Percentiles rank a stretch among this genome's conserved stretches.
phyloP scores from a whole-genome alignment of 164 flowering plant species.

The Macadamia integrifolia region DNA sequence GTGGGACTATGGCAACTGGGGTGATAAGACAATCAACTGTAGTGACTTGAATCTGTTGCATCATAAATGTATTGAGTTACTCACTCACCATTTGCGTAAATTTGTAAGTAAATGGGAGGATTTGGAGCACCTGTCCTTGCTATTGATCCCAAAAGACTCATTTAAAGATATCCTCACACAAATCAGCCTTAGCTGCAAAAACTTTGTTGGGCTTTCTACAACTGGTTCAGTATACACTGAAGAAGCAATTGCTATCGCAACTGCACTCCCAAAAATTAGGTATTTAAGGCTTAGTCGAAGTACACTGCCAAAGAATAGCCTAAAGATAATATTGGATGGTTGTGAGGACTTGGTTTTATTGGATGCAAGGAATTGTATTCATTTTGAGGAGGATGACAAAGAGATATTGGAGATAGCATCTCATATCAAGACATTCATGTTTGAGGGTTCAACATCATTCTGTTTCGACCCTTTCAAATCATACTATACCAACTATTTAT shows the following conservation, averaged over 20 bases:
- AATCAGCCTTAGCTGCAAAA: constrained; percentile 10
- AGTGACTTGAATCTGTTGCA: too few relatives aligned
- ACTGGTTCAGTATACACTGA: constrained; percentile 1
- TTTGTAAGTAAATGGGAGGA: background rate
- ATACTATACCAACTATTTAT: too few relatives aligned
- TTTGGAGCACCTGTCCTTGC: background rate
- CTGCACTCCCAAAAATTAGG: constrained; percentile 4
- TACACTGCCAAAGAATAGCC: background rate
- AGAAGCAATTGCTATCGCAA: constrained; percentile 6
- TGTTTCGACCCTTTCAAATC: too few relatives aligned
- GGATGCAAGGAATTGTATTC: too few relatives aligned
- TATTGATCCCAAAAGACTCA: background rate
- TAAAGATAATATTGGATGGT: constrained; percentile 9
- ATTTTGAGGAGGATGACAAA: constrained; percentile 9
- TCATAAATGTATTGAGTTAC: too few relatives aligned
- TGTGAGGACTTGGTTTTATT: constrained; percentile 12
- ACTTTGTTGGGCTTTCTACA: constrained; percentile 5
- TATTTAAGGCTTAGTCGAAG: constrained; percentile 7
- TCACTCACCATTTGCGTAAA: too few relatives aligned
- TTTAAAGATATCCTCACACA: background rate
- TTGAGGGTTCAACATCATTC: too few relatives aligned
- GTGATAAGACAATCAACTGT: too few relatives aligned
- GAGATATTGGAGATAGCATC: constrained; percentile 2
- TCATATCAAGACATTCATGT: too few relatives aligned
- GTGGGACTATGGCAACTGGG: too few relatives aligned